A percentile compares a stretch with the other conserved stretches of the same genome.
These are phyloP conservation scores for Pseudocercospora macadamiae DNA, from an alignment of 2,329 filamentous ascomycete genomes.

Conservation along the genomic window DNA sequence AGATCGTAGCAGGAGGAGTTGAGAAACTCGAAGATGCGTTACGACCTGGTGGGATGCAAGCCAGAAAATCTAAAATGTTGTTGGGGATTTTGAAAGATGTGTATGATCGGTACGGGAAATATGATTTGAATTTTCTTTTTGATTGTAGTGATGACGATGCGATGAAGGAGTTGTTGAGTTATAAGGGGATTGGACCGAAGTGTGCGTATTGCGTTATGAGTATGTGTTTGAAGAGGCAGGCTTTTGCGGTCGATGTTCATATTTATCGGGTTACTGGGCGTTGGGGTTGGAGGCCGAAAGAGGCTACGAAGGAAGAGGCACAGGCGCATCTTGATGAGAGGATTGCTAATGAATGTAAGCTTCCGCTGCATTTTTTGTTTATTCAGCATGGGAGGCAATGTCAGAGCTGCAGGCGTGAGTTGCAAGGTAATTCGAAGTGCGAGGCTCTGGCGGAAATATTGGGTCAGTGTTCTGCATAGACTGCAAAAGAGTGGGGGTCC, in stretches of 20 bases:
- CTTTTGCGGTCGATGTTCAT: constrained; percentile 16
- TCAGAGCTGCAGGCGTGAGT: constrained; percentile 1
- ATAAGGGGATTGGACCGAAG: no score
- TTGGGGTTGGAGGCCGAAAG: constrained; percentile 13
- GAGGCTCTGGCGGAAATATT: no score
- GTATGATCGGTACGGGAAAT: no score
- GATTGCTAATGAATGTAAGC: constrained; percentile 8
- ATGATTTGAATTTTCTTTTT: no score
- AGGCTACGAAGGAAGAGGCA: neutral
- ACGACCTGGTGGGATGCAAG: neutral
- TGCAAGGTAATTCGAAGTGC: neutral
- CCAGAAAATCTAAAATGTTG: no score
- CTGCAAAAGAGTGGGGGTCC: no score
- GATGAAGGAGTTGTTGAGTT: no score
- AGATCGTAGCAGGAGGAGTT: no score
- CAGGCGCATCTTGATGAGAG: constrained; percentile 12
- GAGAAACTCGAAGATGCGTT: neutral
- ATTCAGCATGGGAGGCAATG: constrained; percentile 13
- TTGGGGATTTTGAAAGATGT: no score
- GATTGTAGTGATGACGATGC: no score
- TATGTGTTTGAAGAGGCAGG: constrained; percentile 10
- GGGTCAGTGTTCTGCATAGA: no score
- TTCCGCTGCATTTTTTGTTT: constrained; percentile 13
- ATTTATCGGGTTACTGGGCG: constrained; percentile 16
- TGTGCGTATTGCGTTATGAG: no score